Evolutionary conservation across 805 yeast species (phyloP).

Genomic region (Pichia nanzhaoensis): DNA sequence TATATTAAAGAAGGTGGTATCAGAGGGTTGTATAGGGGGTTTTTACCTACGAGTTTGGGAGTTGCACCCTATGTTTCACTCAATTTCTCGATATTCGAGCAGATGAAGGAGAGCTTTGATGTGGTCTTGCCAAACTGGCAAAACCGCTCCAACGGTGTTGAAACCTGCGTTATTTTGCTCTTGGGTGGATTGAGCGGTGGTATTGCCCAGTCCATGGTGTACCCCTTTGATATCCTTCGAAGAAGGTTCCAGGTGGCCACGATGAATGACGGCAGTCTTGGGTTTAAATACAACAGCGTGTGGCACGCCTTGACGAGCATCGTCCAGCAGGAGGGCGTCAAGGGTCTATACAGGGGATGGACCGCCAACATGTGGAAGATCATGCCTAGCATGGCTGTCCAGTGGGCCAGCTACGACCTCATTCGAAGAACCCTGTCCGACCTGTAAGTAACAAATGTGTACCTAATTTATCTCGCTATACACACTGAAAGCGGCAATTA

Average conservation of each 20-base stretch:
- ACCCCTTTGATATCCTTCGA: constrained; percentile 85
- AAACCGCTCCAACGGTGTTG: not conserved
- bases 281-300: constrained; percentile 76
- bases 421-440: constrained; percentile 37
- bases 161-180: constrained; percentile 42
- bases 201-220: constrained; percentile 81
- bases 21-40: constrained; percentile 71
- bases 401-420: constrained; percentile 82
- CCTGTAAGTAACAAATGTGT: not conserved
- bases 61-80: constrained; percentile 96
- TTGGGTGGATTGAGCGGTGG: constrained; percentile 89
- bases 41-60: constrained; percentile 85
- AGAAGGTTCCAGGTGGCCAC: constrained; percentile 87
- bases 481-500: not conserved
- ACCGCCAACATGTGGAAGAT: constrained; percentile 82
- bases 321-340: constrained; percentile 63
- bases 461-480: too few relatives aligned
- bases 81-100: constrained; percentile 86
- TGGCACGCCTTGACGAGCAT: constrained; percentile 67
- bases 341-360: constrained; percentile 67
- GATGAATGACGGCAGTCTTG: constrained; percentile 71
- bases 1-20: constrained; percentile 79
- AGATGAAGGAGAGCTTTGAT: constrained; percentile 47
- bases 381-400: constrained; percentile 92
- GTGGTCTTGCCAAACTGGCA: constrained; percentile 28